Base-by-base conservation (phyloP, 1,139 yeast genomes). In the Yamadazyma epiphylla region DNA sequence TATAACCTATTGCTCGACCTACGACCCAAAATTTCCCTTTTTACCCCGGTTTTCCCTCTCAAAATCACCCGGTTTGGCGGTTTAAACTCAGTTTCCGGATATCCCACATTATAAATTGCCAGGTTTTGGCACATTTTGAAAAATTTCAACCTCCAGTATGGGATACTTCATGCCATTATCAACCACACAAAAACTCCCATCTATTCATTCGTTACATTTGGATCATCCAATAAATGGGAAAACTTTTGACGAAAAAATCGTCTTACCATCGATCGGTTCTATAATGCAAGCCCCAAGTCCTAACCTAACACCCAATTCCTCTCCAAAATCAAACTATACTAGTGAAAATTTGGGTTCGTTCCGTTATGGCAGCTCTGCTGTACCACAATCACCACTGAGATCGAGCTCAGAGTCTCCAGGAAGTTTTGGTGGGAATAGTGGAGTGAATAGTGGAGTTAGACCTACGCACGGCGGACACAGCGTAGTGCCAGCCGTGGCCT, bases 121-220 rank as follows among this genome's bases (percentile, higher is more conserved):
- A n/a, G n/a, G n/a, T n/a, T n/a, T n/a, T n/a, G n/a, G n/a, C n/a
- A n/a, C n/a, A n/a, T n/a, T n/a, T 7, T 5, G 25, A 23, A 23
- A 23, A 23, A 5, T 7, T 13, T 9, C 7, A 23, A 13, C 23
- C 22, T 13, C 26, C 27, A 25, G 16, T 5, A 37, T 37, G 39
- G 32, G 35, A 11, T 30, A 31, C 13, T 27, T 29, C 10, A 32
- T 32, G 13, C n/a, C n/a, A n/a, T n/a, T n/a, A n/a, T n/a, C n/a
- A n/a, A n/a, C n/a, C n/a, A 11, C 11, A 5, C 30, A 34, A 25
- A 28, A 44, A 32, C 45, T 55, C 19, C 65, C 65, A 8, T 51
- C 59, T 28, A 56, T 59, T 29, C 58, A 53, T 29, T 46, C 56
- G 19, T 50, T 57, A 33, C 51, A 43, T 38, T 51, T 57, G 46